Percentiles rank a stretch among this genome's conserved stretches.
phyloP scores from a whole-genome alignment of 495 filamentous ascomycete genomes.

The Umbilicaria muhlenbergii region DNA sequence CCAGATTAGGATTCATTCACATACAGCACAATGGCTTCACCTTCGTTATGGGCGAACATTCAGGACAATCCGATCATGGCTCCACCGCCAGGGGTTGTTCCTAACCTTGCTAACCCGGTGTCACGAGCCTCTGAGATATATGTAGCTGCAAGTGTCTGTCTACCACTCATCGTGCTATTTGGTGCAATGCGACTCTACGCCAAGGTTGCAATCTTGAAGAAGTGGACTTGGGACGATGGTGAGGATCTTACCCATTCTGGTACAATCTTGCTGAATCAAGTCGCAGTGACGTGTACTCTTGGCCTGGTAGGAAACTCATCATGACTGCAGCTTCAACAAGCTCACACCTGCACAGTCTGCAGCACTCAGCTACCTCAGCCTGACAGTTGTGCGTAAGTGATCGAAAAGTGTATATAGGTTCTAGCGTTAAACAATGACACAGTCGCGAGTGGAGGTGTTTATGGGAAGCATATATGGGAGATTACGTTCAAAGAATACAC shows the following conservation, averaged over 20 bases:
- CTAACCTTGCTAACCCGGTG: slow-evolving; percentile 2
- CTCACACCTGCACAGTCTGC: background rate
- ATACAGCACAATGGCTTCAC: background rate
- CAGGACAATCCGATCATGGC: background rate
- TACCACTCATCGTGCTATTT: slow-evolving; percentile 7
- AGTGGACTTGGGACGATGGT: slow-evolving; percentile 9
- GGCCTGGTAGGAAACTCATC: background rate
- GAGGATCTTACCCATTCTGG: background rate
- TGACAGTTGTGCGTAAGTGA: background rate
- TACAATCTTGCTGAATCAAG: background rate
- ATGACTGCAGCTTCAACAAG: background rate
- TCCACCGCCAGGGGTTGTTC: slow-evolving; percentile 2
- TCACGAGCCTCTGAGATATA: slow-evolving; percentile 2
- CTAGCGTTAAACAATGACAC: too few relatives aligned
- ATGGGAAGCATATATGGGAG: slow-evolving; percentile 1
- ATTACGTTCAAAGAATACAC: background rate
- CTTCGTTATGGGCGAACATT: too few relatives aligned
- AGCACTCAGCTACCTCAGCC: background rate
- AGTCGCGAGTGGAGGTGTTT: background rate
- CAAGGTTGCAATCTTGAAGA: slow-evolving; percentile 3
- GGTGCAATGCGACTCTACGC: slow-evolving; percentile 5
- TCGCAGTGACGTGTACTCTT: slow-evolving; percentile 1
- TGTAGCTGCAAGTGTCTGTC: slow-evolving; percentile 2
- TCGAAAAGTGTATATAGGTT: too few relatives aligned
- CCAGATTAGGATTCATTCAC: too few relatives aligned